Conservation (phyloP, 2,329 filamentous ascomycete species). For the Sporothrix pallida region DNA sequence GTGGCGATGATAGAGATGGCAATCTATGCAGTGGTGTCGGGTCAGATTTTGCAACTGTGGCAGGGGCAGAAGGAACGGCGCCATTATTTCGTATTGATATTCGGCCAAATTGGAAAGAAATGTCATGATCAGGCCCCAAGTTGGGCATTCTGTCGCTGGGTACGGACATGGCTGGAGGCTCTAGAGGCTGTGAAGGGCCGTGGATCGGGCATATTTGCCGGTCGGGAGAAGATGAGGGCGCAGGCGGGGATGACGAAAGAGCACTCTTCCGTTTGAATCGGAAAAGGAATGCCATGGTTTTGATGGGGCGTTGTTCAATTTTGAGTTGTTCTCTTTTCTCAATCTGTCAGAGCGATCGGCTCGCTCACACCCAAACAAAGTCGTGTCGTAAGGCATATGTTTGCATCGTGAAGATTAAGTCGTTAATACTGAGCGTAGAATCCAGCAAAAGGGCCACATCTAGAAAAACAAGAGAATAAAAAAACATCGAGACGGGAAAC, state of each 20-base stretch:
- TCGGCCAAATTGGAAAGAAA: neutral
- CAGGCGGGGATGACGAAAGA: too few relatives aligned
- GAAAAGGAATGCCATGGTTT: neutral
- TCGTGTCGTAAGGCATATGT: neutral
- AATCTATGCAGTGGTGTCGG: neutral
- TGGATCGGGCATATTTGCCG: slow-evolving; percentile 26
- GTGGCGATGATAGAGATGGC: neutral
- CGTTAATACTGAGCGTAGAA: too few relatives aligned
- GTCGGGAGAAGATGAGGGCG: neutral
- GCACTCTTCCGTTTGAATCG: neutral
- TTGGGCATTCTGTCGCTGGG: neutral
- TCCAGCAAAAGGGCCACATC: neutral
- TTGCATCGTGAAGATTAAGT: neutral
- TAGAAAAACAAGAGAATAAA: slow-evolving; percentile 5
- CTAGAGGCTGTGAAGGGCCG: neutral
- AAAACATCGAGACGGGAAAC: neutral
- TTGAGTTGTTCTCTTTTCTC: neutral
- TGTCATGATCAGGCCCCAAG: neutral
- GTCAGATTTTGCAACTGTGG: neutral
- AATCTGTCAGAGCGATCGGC: neutral
- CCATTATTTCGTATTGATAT: slow-evolving; percentile 2
- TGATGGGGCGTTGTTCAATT: neutral
- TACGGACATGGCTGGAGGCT: neutral
- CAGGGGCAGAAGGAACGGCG: neutral
- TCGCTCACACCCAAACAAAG: neutral